Percentiles rank a stretch among this genome's conserved stretches.
These are phyloP conservation scores for Phialophora macrospora DNA, from an alignment of 2,329 filamentous ascomycete genomes.

Conservation along the genomic window DNA sequence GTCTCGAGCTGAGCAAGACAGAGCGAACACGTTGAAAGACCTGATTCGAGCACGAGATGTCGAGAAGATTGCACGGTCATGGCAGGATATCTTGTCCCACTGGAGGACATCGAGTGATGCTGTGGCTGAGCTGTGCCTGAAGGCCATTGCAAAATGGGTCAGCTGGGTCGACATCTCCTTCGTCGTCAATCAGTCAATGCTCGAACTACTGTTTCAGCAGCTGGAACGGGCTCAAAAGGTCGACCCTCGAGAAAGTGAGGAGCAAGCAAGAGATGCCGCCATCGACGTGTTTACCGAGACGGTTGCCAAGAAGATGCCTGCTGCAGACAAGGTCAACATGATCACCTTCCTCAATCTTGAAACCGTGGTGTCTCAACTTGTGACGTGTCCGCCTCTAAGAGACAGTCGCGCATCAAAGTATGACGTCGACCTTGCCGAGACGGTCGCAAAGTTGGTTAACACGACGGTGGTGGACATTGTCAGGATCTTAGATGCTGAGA, in stretches of 20 bases:
- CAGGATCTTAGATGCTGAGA: conserved; percentile 76
- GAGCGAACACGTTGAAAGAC: conserved; percentile 90
- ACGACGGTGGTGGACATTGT: conserved; percentile 86
- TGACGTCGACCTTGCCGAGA: conserved; percentile 93
- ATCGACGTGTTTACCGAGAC: conserved; percentile 96
- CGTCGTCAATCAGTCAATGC: conserved; percentile 86
- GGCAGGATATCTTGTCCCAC: conserved; percentile 84
- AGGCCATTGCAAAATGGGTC: conserved; percentile 94
- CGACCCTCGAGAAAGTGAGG: conserved; percentile 69
- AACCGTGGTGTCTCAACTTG: conserved; percentile 82
- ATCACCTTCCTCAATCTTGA: conserved; percentile 88
- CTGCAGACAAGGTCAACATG: conserved; percentile 89
- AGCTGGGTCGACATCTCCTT: conserved; percentile 98
- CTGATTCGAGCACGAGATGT: conserved; percentile 84
- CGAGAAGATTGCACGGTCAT: conserved; percentile 82
- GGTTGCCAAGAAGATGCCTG: conserved; percentile 96
- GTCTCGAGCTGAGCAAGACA: conserved; percentile 76
- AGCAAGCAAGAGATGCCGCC: conserved; percentile 85
- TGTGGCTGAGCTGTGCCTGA: conserved; percentile 85
- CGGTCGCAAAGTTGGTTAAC: conserved; percentile 94
- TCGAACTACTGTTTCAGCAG: conserved; percentile 82
- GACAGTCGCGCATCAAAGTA: conserved; percentile 84
- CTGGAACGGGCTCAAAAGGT: conserved; percentile 73
- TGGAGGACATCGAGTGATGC: conserved; percentile 73
- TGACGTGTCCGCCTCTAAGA: conserved; percentile 78